Percentiles rank a stretch among this genome's conserved stretches.
These are phyloP conservation scores for Musa itinerans DNA, from an alignment of 176 grass and related monocot genomes.

Conservation along the genomic window DNA sequence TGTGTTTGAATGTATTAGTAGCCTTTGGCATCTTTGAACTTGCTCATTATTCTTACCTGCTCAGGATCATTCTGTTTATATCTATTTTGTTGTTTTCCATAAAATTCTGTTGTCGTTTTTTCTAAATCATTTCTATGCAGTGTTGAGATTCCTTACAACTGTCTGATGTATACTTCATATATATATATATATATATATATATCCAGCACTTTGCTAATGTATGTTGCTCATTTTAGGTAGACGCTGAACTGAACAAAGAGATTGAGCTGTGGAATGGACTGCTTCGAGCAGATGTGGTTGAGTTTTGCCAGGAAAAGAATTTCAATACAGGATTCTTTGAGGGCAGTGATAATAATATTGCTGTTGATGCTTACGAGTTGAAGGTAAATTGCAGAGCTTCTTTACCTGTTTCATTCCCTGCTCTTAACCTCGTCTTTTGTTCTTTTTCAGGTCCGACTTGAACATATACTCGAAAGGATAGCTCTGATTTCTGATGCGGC, in stretches of 20 bases:
- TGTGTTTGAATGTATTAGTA: too few relatives aligned
- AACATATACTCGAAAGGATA: constrained; percentile 89
- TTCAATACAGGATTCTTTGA: constrained; percentile 89
- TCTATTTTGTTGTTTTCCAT: too few relatives aligned
- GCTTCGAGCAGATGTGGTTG: constrained; percentile 58
- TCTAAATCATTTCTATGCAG: too few relatives aligned
- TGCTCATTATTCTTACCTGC: too few relatives aligned
- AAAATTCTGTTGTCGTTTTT: too few relatives aligned
- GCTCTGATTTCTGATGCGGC: constrained; percentile 68
- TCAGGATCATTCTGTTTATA: too few relatives aligned
- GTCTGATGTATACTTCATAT: too few relatives aligned
- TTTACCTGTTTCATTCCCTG: neutral
- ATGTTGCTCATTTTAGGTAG: constrained; percentile 32
- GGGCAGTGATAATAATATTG: constrained; percentile 70
- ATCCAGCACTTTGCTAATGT: neutral
- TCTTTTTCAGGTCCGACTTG: constrained; percentile 65
- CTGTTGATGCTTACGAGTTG: constrained; percentile 72
- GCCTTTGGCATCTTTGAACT: too few relatives aligned
- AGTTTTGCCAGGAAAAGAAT: constrained; percentile 82
- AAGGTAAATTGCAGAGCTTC: constrained; percentile 32
- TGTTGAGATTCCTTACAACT: too few relatives aligned
- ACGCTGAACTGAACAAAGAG: constrained; percentile 54
- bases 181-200: neutral
- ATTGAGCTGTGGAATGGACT: constrained; percentile 73
- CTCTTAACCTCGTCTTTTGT: neutral